phyloP scores from a whole-genome alignment of 192 early-diverging fungal genomes.

The Backusella sp. region DNA sequence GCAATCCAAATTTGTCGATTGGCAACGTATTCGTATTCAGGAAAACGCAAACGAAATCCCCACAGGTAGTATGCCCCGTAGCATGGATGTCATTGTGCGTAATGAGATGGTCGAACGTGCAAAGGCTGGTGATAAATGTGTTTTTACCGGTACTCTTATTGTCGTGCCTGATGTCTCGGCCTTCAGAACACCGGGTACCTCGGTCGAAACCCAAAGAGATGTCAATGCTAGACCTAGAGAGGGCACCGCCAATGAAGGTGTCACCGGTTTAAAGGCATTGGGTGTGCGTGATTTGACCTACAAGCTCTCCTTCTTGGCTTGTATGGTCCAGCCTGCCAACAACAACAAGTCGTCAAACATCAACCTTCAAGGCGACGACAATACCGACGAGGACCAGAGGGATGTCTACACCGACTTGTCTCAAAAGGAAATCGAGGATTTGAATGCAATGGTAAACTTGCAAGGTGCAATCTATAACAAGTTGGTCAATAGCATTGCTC shows the following conservation, averaged over 20 bases:
- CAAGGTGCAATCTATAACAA: slow-evolving; percentile 70
- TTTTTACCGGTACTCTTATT: slow-evolving; percentile 86
- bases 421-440: slow-evolving; percentile 72
- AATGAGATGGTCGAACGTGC: slow-evolving; percentile 91
- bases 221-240: slow-evolving; percentile 42
- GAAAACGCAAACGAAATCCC: slow-evolving; percentile 97
- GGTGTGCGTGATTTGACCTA: slow-evolving; percentile 95
- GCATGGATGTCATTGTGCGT: slow-evolving; percentile 92
- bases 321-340: slow-evolving; percentile 68
- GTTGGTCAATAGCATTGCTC: slow-evolving; percentile 81
- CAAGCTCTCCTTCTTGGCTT: slow-evolving; percentile 86
- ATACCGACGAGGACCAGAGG: slow-evolving; percentile 62
- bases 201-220: slow-evolving; percentile 59
- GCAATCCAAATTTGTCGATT: slow-evolving; percentile 90
- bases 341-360: slow-evolving; percentile 24
- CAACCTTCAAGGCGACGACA: slow-evolving; percentile 58
- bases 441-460: slow-evolving; percentile 63
- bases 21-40: slow-evolving; percentile 96
- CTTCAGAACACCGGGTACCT: slow-evolving; percentile 69
- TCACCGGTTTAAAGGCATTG: slow-evolving; percentile 82
- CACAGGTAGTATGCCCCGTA: slow-evolving; percentile 90
- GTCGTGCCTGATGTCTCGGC: slow-evolving; percentile 90
- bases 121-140: slow-evolving; percentile 93
- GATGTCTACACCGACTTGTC: slow-evolving; percentile 64
- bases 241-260: slow-evolving; percentile 70